These are phyloP conservation scores for Berberis vulgaris DNA, from an alignment of 164 flowering plant species.

Conservation along the genomic window DNA sequence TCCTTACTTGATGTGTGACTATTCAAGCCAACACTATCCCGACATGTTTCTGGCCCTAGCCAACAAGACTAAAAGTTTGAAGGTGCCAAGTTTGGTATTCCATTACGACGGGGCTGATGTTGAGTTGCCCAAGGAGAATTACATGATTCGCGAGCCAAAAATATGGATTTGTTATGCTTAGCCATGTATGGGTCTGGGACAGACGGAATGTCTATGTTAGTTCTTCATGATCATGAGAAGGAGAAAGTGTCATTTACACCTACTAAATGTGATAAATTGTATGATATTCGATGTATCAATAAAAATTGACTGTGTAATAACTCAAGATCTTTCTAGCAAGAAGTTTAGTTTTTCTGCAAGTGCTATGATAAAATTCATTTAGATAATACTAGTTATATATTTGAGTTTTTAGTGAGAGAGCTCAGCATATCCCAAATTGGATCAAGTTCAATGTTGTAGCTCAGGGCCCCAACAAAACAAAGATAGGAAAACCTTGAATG, in stretches of 20 bases:
- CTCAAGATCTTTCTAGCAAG: no score
- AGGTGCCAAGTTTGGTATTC: conserved; percentile 58
- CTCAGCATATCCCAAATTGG: conserved; percentile 59
- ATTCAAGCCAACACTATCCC: no score
- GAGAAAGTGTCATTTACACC: conserved; percentile 56
- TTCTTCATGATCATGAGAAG: conserved; percentile 63
- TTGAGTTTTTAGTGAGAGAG: conserved; percentile 49
- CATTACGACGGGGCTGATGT: conserved; percentile 65
- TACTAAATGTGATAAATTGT: conserved; percentile 46
- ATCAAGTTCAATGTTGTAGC: conserved; percentile 24
- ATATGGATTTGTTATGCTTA: no score
- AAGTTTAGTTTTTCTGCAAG: no score
- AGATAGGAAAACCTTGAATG: conserved; percentile 41
- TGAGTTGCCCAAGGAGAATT: conserved; percentile 68
- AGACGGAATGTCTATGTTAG: conserved; percentile 62
- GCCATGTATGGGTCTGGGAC: conserved; percentile 11
- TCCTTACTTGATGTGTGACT: no score
- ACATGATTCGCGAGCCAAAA: conserved; percentile 29
- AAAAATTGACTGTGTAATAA: no score
- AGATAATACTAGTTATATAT: conserved; percentile 20
- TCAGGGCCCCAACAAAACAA: conserved; percentile 49
- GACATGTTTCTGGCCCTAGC: conserved; percentile 49
- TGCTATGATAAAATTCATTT: no score
- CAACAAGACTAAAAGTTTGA: conserved; percentile 13
- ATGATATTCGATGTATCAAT: neutral